phyloP scores from a whole-genome alignment of 306 rosid genomes.

The Cucumis cinereus region DNA sequence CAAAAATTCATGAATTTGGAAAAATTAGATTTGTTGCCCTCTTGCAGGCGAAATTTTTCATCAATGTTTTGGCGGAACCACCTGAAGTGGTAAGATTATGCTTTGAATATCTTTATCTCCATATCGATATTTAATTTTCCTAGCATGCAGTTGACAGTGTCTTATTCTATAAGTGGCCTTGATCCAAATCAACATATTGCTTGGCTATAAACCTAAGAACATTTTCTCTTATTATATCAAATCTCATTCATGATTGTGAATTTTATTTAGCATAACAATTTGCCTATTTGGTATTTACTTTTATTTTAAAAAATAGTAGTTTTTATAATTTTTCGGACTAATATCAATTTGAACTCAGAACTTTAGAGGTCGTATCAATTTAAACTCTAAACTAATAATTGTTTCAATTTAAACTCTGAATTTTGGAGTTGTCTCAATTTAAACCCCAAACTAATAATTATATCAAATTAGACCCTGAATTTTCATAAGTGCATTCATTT shows the following conservation, averaged over 20 bases:
- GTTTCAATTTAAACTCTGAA: too few relatives aligned
- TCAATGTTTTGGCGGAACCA: slow-evolving; percentile 91
- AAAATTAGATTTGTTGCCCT: not conserved
- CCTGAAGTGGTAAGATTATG: slow-evolving; percentile 79
- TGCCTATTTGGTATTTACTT: not conserved
- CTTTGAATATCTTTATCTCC: not conserved
- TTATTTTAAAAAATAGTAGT: too few relatives aligned
- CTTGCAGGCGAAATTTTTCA: slow-evolving; percentile 89
- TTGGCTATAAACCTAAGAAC: not conserved
- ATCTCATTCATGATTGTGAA: not conserved
- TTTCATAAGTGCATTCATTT: too few relatives aligned
- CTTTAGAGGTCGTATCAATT: too few relatives aligned
- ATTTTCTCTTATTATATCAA: not conserved
- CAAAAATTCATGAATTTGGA: not conserved
- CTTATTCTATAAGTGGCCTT: not conserved
- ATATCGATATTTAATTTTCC: not conserved
- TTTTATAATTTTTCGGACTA: too few relatives aligned
- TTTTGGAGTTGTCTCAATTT: too few relatives aligned
- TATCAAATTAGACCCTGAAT: too few relatives aligned
- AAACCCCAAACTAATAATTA: too few relatives aligned
- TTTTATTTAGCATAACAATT: not conserved
- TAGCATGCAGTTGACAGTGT: not conserved
- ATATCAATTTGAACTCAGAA: too few relatives aligned
- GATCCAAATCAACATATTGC: not conserved
- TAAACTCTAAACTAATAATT: too few relatives aligned